Evolutionary conservation across 352 stramenopile species (phyloP).

Genomic region (Peronospora belbahrii): DNA sequence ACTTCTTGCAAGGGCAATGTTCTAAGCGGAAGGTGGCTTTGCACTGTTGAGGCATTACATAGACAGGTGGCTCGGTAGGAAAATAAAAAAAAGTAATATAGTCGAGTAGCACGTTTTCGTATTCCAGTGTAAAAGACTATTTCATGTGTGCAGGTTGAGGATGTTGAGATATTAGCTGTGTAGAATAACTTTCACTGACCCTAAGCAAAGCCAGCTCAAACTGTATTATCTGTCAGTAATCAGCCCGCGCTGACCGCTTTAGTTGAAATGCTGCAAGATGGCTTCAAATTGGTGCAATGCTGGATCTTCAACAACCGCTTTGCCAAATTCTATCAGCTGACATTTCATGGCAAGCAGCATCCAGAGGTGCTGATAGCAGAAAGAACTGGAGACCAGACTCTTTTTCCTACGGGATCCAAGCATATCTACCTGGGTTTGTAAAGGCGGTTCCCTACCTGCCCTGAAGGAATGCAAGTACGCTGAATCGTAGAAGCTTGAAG

Average conservation of each 20-base stretch:
- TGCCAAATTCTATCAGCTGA: conserved; percentile 62
- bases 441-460: too few relatives aligned
- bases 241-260: conserved; percentile 30
- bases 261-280: conserved; percentile 47
- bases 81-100: too few relatives aligned
- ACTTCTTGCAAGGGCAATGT: too few relatives aligned
- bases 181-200: conserved; percentile 2
- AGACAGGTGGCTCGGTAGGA: too few relatives aligned
- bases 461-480: conserved; percentile 52
- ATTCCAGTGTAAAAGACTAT: too few relatives aligned
- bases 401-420: conserved; percentile 49
- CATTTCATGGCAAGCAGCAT: conserved; percentile 62
- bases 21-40: too few relatives aligned
- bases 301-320: conserved; percentile 45
- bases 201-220: conserved; percentile 1
- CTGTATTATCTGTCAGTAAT: conserved; percentile 2
- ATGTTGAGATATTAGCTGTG: conserved; percentile 29
- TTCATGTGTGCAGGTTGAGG: too few relatives aligned
- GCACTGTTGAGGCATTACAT: too few relatives aligned
- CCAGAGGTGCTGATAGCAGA: conserved; percentile 19
- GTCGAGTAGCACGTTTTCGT: too few relatives aligned
- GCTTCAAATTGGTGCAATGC: conserved; percentile 59
- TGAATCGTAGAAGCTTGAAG: conserved; percentile 38
- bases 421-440: too few relatives aligned
- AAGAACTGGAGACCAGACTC: conserved; percentile 31